A percentile compares a stretch with the other conserved stretches of the same genome.
Evolutionary conservation across 2,329 filamentous ascomycete species (phyloP).

Genomic region (Trichoderma polysporum): DNA sequence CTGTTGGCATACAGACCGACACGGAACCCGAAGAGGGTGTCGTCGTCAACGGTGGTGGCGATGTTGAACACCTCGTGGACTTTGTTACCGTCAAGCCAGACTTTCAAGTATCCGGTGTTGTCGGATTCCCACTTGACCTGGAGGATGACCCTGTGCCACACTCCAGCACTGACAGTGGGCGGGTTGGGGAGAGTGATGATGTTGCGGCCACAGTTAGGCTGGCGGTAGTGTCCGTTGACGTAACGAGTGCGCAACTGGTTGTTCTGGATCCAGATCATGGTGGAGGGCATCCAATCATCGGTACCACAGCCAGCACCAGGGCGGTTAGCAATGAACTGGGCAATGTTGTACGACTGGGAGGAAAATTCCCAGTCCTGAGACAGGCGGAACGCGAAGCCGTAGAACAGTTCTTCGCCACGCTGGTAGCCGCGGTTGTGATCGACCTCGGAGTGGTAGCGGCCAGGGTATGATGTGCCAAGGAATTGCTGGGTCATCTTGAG

Average conservation of each 20-base stretch:
- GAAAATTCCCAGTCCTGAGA: conserved; percentile 46
- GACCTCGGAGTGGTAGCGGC: conserved; percentile 51
- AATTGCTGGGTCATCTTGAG: conserved; percentile 49
- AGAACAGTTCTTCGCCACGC: conserved; percentile 46
- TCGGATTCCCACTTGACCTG: conserved; percentile 47
- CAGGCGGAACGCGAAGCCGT: conserved; percentile 53
- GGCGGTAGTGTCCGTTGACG: conserved; percentile 30
- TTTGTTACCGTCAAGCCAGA: conserved; percentile 49
- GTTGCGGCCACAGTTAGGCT: conserved; percentile 29
- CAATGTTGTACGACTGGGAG: conserved; percentile 48
- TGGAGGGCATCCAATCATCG: conserved; percentile 49
- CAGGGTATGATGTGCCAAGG: conserved; percentile 35
- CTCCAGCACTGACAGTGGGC: conserved; percentile 41
- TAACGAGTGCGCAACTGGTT: conserved; percentile 44
- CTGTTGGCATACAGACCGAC: conserved; percentile 52
- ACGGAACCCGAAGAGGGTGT: conserved; percentile 44
- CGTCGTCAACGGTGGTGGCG: conserved; percentile 47
- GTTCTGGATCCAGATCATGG: conserved; percentile 48
- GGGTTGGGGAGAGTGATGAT: conserved; percentile 27
- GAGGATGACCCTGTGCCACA: conserved; percentile 48
- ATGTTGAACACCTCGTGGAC: conserved; percentile 42
- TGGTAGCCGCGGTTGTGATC: conserved; percentile 45
- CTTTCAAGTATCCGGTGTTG: conserved; percentile 43
- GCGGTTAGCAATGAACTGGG: conserved; percentile 53
- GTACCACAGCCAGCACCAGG: conserved; percentile 40